Percentiles rank a stretch among this genome's conserved stretches.
These are phyloP conservation scores for Podila epigama DNA, from an alignment of 192 early-diverging fungal genomes.

Conservation along the genomic window DNA sequence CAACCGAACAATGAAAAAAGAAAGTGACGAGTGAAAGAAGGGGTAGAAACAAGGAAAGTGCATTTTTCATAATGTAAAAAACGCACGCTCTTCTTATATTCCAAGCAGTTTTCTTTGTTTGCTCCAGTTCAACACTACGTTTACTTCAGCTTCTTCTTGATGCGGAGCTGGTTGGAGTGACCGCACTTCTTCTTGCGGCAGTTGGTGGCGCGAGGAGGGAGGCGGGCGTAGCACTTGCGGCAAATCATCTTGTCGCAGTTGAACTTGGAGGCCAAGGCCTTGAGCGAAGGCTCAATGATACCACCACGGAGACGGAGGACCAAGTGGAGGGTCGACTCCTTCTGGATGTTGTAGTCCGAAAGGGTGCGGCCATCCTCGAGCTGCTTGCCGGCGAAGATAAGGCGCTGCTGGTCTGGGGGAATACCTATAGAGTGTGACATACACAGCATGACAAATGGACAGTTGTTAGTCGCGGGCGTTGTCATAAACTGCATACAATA, in stretches of 20 bases:
- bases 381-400: slow-evolving; percentile 81
- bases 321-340: slow-evolving; percentile 72
- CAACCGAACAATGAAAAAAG: too few relatives aligned
- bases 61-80: too few relatives aligned
- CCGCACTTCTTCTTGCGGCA: slow-evolving; percentile 99
- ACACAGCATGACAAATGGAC: neutral
- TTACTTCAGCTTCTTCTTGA: slow-evolving; percentile 99
- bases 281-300: slow-evolving; percentile 13
- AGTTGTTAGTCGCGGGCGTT: neutral
- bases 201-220: slow-evolving; percentile 99
- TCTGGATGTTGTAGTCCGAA: slow-evolving; percentile 75
- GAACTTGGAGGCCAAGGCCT: slow-evolving; percentile 93
- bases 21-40: too few relatives aligned
- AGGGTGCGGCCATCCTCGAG: slow-evolving; percentile 73
- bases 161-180: slow-evolving; percentile 98
- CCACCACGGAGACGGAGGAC: slow-evolving; percentile 72
- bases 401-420: slow-evolving; percentile 72
- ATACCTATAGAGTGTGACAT: slow-evolving; percentile 57
- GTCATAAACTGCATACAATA: too few relatives aligned
- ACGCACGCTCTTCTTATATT: too few relatives aligned
- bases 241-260: slow-evolving; percentile 99
- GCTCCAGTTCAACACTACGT: too few relatives aligned
- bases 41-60: too few relatives aligned
- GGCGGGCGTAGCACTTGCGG: slow-evolving; percentile 99
- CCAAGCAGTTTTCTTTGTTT: too few relatives aligned